These are phyloP conservation scores for Forsythia viridissima DNA, from an alignment of 257 asterid species.

Conservation along the genomic window DNA sequence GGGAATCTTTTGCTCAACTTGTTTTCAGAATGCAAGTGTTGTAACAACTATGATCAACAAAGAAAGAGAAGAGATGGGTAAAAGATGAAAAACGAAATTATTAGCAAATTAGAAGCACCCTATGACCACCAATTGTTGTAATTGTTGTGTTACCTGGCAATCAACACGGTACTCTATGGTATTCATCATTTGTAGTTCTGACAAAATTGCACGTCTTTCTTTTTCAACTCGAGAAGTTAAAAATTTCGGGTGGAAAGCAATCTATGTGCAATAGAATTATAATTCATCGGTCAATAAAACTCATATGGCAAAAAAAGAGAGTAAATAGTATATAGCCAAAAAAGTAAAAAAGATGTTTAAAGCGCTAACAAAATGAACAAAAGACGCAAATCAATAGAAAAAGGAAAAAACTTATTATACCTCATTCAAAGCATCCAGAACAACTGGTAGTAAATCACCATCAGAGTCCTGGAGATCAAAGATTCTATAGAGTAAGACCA, in stretches of 20 bases:
- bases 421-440: slow-evolving; percentile 97
- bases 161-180: slow-evolving; percentile 99
- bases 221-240: slow-evolving; percentile 94
- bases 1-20: slow-evolving; percentile 97
- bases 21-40: slow-evolving; percentile 96
- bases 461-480: slow-evolving; percentile 72
- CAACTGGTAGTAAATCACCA: slow-evolving; percentile 89
- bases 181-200: slow-evolving; percentile 99
- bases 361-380: not conserved
- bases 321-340: slow-evolving; percentile 2
- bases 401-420: slow-evolving; percentile 34
- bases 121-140: slow-evolving; percentile 23
- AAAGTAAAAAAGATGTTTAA: not conserved
- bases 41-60: slow-evolving; percentile 70
- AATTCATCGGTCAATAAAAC: slow-evolving; percentile 1
- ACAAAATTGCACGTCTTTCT: slow-evolving; percentile 92
- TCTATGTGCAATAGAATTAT: slow-evolving; percentile 43
- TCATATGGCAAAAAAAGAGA: slow-evolving; percentile 16
- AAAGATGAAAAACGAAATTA: slow-evolving; percentile 14
- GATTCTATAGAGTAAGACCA: slow-evolving; percentile 25
- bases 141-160: slow-evolving; percentile 77
- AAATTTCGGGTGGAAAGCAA: slow-evolving; percentile 95
- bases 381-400: not conserved
- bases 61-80: slow-evolving; percentile 24
- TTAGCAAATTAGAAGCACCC: slow-evolving; percentile 10